These are phyloP conservation scores for Russula abietina DNA, from an alignment of 768 basidiomycete species.

Conservation along the genomic window DNA sequence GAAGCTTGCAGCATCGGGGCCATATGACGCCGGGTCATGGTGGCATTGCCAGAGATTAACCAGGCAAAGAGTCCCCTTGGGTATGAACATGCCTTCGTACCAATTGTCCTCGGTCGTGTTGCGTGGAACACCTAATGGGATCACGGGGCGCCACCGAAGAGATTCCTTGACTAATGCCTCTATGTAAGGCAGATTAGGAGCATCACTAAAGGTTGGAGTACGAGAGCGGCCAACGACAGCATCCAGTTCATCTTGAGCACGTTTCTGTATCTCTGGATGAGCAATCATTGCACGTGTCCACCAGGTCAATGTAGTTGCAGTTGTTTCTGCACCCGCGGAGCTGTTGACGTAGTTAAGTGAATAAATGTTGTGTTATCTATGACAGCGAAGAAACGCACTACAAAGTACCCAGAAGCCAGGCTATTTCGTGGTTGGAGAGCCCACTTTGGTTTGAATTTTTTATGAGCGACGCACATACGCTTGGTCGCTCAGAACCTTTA, in stretches of 20 bases:
- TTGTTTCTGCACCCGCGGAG: conserved; percentile 5
- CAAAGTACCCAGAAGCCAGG: conserved; percentile 21
- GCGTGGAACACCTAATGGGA: neutral
- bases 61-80: conserved; percentile 33
- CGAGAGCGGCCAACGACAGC: conserved; percentile 14
- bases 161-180: conserved; percentile 9
- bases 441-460: neutral
- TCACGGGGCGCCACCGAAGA: conserved; percentile 8
- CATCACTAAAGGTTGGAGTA: conserved; percentile 2
- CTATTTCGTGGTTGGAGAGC: conserved; percentile 19
- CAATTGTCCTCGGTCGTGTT: conserved; percentile 27
- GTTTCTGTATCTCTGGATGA: conserved; percentile 19
- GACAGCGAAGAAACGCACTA: conserved; percentile 3
- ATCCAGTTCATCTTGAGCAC: conserved; percentile 13
- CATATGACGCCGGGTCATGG: conserved; percentile 9
- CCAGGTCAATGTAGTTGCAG: conserved; percentile 7
- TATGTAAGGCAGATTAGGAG: conserved; percentile 3
- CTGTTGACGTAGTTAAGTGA: neutral
- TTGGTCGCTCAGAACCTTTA: conserved; percentile 10
- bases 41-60: conserved; percentile 25
- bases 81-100: conserved; percentile 28
- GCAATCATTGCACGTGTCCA: conserved; percentile 22
- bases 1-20: conserved; percentile 23
- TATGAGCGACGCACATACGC: conserved; percentile 8
- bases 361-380: neutral